Percentiles rank a stretch among this genome's conserved stretches.
phyloP scores from a whole-genome alignment of 129 eudicot genomes.

The Heracleum sosnowskyi region DNA sequence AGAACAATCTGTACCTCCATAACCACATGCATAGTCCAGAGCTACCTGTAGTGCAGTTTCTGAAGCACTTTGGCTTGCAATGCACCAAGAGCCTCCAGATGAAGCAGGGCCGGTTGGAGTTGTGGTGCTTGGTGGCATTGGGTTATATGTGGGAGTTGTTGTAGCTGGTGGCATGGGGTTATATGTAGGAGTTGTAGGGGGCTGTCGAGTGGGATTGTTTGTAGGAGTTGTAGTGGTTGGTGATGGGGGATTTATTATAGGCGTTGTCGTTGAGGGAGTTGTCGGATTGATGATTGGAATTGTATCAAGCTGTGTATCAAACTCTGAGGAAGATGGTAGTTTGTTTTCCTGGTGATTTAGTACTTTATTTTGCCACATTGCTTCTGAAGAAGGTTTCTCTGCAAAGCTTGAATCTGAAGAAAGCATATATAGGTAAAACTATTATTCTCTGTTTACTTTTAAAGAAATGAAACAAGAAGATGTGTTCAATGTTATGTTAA shows the following conservation, averaged over 20 bases:
- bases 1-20: conserved; percentile 92
- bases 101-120: conserved; percentile 26
- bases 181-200: conserved; percentile 19
- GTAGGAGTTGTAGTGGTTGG: conserved; percentile 1
- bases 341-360: conserved; percentile 27
- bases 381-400: conserved; percentile 30
- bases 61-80: conserved; percentile 77
- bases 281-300: conserved; percentile 66
- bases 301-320: conserved; percentile 37
- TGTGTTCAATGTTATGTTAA: background rate
- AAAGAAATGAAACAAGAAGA: background rate
- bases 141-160: conserved; percentile 20
- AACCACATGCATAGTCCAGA: conserved; percentile 92
- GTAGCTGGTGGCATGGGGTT: conserved; percentile 33
- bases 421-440: conserved; percentile 15
- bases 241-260: conserved; percentile 38
- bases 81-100: conserved; percentile 74
- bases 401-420: conserved; percentile 50
- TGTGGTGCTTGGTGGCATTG: conserved; percentile 19
- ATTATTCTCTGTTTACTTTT: conserved; percentile 16
- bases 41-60: conserved; percentile 81
- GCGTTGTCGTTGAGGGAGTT: conserved; percentile 51
- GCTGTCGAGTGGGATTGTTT: conserved; percentile 33
- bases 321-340: conserved; percentile 20
- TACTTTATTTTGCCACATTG: conserved; percentile 26